Base-by-base conservation (phyloP, 176 grass and related monocot genomes). In the Ensete ventricosum region DNA sequence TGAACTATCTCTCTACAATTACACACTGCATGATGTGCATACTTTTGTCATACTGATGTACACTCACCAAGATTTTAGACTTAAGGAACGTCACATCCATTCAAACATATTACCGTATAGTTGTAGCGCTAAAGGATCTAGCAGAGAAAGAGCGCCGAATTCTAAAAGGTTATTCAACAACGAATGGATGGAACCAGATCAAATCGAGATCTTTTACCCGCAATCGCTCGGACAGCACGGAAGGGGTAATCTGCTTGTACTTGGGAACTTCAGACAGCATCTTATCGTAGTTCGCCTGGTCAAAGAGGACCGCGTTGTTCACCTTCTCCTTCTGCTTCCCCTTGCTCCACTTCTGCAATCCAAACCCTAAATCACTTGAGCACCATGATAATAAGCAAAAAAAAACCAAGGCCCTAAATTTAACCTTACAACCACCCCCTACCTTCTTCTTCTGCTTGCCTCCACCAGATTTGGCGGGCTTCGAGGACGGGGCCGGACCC, bases 361-460 rank as follows among this genome's bases (percentile, higher is more conserved):
- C 55, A 17, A 63, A 73, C 8, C 9, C 52, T 0, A 55, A 53
- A 22, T 52, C 9, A 43, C 9, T 69, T 23, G 55, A 14, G 11
- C 67, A 55, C 48, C 62, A 54, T 14, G 69, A 78, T 10, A 53
- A 6, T 19, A 27, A n/a, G 12, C 0, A 63, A 57, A 1, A 22
- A 22, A 66, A 22, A 66, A 25, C 60, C 6, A 24, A 58, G 43
- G 7, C 11, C 27, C 77, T 54, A 50, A 50, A 21, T 21, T 12
- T 27, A 69, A 72, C 14, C 10, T 2, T 50, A 52, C 57, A 52
- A 57, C n/a, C 21, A 11, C 16, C 1, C 22, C n/a, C 8, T 54
- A 64, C 78, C 78, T 80, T 80, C 78, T 80, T 80, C 69, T 80
- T 80, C 69, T 80, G 78, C 78, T 80, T 80, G n/a, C 78, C 78